Percentiles rank a stretch among this genome's conserved stretches.
Conservation (phyloP, 768 basidiomycete genomes). For the Amanita phalloides region DNA sequence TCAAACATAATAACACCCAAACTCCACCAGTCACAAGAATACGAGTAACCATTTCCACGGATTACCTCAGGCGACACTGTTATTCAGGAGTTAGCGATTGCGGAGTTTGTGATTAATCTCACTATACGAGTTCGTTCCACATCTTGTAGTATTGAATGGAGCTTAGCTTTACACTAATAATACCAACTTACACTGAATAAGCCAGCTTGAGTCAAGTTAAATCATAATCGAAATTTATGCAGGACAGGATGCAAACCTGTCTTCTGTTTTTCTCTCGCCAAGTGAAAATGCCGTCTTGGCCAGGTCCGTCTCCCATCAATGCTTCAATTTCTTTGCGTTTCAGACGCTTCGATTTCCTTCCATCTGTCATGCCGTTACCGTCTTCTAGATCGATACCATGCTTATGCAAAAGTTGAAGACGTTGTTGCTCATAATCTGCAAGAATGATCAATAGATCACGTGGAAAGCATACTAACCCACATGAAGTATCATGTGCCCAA, state of each 20-base stretch:
- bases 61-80: conserved; percentile 88
- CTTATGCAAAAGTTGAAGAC: conserved; percentile 77
- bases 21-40: conserved; percentile 98
- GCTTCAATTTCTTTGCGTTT: conserved; percentile 74
- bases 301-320: conserved; percentile 76
- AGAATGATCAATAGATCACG: conserved; percentile 10
- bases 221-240: conserved; percentile 12
- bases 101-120: conserved; percentile 23
- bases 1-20: conserved; percentile 96
- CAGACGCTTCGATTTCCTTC: conserved; percentile 67
- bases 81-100: conserved; percentile 8
- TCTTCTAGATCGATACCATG: conserved; percentile 95
- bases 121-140: conserved; percentile 85
- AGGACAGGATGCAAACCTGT: conserved; percentile 42
- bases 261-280: conserved; percentile 92
- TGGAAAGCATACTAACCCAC: conserved; percentile 25
- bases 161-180: conserved; percentile 5
- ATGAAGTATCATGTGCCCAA: conserved; percentile 95
- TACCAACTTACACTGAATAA: conserved; percentile 68
- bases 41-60: conserved; percentile 85
- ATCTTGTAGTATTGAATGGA: conserved; percentile 34
- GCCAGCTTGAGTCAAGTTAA: conserved; percentile 44
- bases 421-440: conserved; percentile 89
- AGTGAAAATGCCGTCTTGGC: conserved; percentile 79
- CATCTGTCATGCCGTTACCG: conserved; percentile 50